A percentile compares a stretch with the other conserved stretches of the same genome.
Conservation (phyloP, 495 filamentous ascomycete genomes). For the Penicillium lagena region DNA sequence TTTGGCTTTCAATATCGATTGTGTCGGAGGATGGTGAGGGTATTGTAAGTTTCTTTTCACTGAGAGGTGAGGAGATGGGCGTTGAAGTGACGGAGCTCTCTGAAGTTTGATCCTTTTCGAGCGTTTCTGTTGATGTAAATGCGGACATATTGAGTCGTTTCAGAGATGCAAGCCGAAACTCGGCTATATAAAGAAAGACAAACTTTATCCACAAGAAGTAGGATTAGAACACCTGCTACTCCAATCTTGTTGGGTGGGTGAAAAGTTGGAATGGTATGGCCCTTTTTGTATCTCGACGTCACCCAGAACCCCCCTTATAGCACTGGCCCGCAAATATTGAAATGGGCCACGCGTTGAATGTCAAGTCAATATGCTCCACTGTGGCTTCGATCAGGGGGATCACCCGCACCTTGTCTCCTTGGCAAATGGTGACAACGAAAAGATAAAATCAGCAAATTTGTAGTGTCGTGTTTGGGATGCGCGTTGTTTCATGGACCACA, state of each 20-base stretch:
- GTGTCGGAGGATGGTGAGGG: conserved; percentile 12
- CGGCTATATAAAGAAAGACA: neutral
- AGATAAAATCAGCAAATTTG: conserved; percentile 3
- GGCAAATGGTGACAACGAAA: conserved; percentile 10
- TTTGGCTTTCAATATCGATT: conserved; percentile 18
- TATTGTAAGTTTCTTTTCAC: conserved; percentile 11
- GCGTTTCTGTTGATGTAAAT: conserved; percentile 5
- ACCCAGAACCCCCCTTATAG: conserved; percentile 9
- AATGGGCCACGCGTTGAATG: conserved; percentile 5
- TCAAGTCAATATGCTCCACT: conserved; percentile 21
- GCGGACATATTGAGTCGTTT: conserved; percentile 7
- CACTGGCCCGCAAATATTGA: conserved; percentile 5
- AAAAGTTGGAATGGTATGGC: conserved; percentile 2
- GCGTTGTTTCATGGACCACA: too few relatives aligned
- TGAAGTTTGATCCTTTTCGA: conserved; percentile 8
- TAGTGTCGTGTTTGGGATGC: conserved; percentile 1
- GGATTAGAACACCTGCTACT: neutral
- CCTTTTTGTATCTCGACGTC: conserved; percentile 13
- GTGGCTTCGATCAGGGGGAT: conserved; percentile 16
- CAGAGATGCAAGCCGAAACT: neutral
- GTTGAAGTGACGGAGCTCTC: conserved; percentile 12
- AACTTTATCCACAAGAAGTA: conserved; percentile 4
- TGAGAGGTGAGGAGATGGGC: conserved; percentile 7
- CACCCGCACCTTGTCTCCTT: conserved; percentile 10
- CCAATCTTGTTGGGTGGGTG: neutral